Base-by-base conservation (phyloP, 331 rosid species). In the Phaseolus coccineus region DNA sequence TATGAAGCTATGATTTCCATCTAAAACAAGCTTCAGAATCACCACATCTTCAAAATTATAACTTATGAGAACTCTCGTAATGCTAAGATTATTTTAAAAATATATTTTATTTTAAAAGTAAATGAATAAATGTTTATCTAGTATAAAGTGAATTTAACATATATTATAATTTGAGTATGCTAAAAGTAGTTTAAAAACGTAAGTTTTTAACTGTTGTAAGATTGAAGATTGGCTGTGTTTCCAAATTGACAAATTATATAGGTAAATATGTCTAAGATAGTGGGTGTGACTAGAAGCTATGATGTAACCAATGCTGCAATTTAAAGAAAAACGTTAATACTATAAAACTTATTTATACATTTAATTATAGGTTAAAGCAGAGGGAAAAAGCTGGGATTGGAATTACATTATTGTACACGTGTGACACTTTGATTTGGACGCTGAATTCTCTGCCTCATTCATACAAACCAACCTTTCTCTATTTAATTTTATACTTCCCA, bases 181-280 rank as follows among this genome's bases (percentile, higher is more conserved):
- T 33, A 33, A 33, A 33, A 33, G 4, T 33, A 33, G 37, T 33
- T 33, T 33, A 33, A 33, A 33, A 33, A 33, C 4, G 5, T 33
- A 33, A 33, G 0, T 33, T 33, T 3, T 33, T 35, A 35, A 35
- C 6, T 4, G 39, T 35, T 3, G 39, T 35, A 35, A 42, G 47
- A 42, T 65, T 28, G 46, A 70, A 62, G 74, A 71, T 63, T 63
- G 79, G 14, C 15, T 48, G 31, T 53, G 59, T 72, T 71, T 83
- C 80, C 70, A 33, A 64, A 72, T 63, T 72, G 79, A 44, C 44
- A 44, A 66, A 72, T 63, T 48, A 50, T 0, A n/a, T 46, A 48
- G 14, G 42, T 47, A 61, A n/a, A n/a, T 62, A 19, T 33, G 83
- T 83, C 86, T 73, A 78, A 78, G 30, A 66, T 68, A 59, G 77